Percentiles rank a stretch among this genome's conserved stretches.
Conservation (phyloP, 352 stramenopile genomes). For the Globisporangium iwayamae region DNA sequence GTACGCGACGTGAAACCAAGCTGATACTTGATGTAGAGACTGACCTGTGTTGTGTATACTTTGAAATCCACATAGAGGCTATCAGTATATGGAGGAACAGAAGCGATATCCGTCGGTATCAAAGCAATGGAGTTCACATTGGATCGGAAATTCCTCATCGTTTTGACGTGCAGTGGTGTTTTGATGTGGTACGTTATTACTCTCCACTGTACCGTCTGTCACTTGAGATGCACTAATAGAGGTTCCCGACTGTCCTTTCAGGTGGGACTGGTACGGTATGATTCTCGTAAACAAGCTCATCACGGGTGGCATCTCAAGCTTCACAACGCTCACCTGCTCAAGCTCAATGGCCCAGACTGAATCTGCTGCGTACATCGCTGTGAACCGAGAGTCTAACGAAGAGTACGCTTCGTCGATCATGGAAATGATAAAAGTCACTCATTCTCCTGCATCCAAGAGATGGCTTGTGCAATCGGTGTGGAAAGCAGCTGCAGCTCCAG, state of each 20-base stretch:
- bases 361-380: neutral
- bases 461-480: conserved; percentile 1
- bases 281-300: conserved; percentile 19
- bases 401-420: neutral
- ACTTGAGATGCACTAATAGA: neutral
- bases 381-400: neutral
- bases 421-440: conserved; percentile 12
- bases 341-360: neutral
- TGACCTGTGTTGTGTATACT: neutral
- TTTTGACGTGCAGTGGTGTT: conserved; percentile 17
- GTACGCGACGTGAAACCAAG: neutral
- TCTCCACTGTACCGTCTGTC: neutral
- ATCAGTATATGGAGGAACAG: neutral
- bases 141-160: conserved; percentile 2
- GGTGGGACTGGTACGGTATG: conserved; percentile 39
- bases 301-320: conserved; percentile 18
- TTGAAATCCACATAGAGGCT: neutral
- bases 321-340: conserved; percentile 10
- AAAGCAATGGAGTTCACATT: conserved; percentile 10
- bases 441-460: neutral
- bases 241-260: conserved; percentile 7
- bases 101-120: neutral
- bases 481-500: neutral
- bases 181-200: conserved; percentile 25
- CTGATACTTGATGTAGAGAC: neutral